phyloP scores from a whole-genome alignment of 1,284 basidiomycete genomes.

The Ceratorhiza oryzae-sativae region DNA sequence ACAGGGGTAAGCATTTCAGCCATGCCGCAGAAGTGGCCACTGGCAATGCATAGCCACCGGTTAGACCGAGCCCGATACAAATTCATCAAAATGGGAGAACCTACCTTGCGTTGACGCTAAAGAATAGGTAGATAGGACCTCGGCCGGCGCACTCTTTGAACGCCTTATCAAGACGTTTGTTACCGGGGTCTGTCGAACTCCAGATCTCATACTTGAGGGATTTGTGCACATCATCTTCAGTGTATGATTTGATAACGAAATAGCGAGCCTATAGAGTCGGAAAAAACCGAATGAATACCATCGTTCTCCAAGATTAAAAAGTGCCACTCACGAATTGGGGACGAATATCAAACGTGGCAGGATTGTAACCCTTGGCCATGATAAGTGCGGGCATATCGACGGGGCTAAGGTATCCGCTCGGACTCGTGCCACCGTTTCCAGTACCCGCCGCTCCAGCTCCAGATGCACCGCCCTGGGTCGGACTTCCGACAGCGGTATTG shows the following conservation, averaged over 20 bases:
- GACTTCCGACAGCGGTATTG: slow-evolving; percentile 26
- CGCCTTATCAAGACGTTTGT: slow-evolving; percentile 93
- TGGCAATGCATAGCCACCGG: slow-evolving; percentile 47
- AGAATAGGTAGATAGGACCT: slow-evolving; percentile 94
- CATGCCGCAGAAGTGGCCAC: slow-evolving; percentile 96
- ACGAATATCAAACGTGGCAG: slow-evolving; percentile 80
- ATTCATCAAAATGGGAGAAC: slow-evolving; percentile 36
- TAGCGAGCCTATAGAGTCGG: slow-evolving; percentile 71
- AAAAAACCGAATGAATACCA: slow-evolving; percentile 26
- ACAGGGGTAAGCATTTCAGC: slow-evolving; percentile 94
- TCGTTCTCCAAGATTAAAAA: neutral
- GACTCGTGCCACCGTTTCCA: slow-evolving; percentile 48
- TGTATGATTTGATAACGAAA: slow-evolving; percentile 98
- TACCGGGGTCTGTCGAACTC: slow-evolving; percentile 94
- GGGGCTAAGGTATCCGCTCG: slow-evolving; percentile 60
- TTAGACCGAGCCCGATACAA: neutral
- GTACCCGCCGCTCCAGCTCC: slow-evolving; percentile 43
- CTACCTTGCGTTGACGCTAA: slow-evolving; percentile 91
- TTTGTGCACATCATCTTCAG: slow-evolving; percentile 97
- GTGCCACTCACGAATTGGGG: slow-evolving; percentile 70
- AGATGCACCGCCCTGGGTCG: slow-evolving; percentile 53
- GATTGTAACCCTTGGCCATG: slow-evolving; percentile 90
- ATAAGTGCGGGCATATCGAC: slow-evolving; percentile 88
- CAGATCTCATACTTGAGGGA: slow-evolving; percentile 96
- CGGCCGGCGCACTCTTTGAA: slow-evolving; percentile 87